Percentiles rank a stretch among this genome's conserved stretches.
These are phyloP conservation scores for Pythium phragmitis DNA, from an alignment of 352 stramenopile species.

Conservation along the genomic window DNA sequence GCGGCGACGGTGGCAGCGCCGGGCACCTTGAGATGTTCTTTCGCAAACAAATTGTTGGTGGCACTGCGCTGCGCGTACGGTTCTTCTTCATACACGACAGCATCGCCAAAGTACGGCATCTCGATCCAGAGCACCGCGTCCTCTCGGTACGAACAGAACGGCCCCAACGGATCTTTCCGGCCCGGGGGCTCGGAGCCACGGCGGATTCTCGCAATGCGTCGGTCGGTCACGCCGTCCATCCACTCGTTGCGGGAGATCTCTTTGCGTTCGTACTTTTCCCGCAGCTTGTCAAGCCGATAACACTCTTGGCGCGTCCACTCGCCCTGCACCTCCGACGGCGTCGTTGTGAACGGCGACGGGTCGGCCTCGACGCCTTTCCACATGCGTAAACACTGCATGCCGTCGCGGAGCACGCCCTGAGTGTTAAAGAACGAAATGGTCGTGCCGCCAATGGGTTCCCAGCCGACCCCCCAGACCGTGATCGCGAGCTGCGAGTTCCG, in stretches of 20 bases:
- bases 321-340: slow-evolving; percentile 71
- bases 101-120: slow-evolving; percentile 90
- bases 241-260: slow-evolving; percentile 87
- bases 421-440: slow-evolving; percentile 89
- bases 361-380: slow-evolving; percentile 73
- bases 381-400: slow-evolving; percentile 86
- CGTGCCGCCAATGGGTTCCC: slow-evolving; percentile 79
- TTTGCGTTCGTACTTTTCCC: slow-evolving; percentile 88
- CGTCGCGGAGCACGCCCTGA: slow-evolving; percentile 81
- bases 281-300: slow-evolving; percentile 84
- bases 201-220: slow-evolving; percentile 82
- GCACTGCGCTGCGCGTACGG: slow-evolving; percentile 80
- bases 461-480: slow-evolving; percentile 83
- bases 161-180: slow-evolving; percentile 61
- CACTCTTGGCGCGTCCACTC: slow-evolving; percentile 73
- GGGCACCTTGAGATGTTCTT: slow-evolving; percentile 20
- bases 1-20: slow-evolving; percentile 5
- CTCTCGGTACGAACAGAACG: slow-evolving; percentile 81
- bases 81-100: slow-evolving; percentile 92
- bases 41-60: slow-evolving; percentile 22
- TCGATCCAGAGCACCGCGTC: slow-evolving; percentile 85
- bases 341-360: slow-evolving; percentile 56
- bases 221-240: slow-evolving; percentile 90
- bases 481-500: slow-evolving; percentile 82
- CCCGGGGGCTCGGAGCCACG: slow-evolving; percentile 73